A percentile compares a stretch with the other conserved stretches of the same genome.
Evolutionary conservation across 2,329 filamentous ascomycete species (phyloP).

Genomic region (Monosporascus sp.): DNA sequence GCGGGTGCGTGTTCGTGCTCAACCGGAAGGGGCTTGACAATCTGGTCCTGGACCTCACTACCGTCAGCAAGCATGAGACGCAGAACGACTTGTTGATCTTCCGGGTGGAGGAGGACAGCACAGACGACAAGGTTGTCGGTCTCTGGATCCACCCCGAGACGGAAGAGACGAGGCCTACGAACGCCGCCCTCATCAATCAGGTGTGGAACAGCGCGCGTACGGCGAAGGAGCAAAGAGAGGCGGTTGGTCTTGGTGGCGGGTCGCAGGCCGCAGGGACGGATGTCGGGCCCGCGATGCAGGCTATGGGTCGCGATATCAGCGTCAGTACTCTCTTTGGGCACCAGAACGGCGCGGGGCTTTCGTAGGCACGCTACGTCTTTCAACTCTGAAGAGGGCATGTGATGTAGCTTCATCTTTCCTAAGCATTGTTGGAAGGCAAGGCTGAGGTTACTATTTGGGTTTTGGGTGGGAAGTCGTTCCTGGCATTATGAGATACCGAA

Average conservation of each 20-base stretch:
- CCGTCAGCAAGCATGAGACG: slow-evolving; percentile 60
- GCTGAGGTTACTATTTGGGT: background rate
- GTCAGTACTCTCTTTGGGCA: slow-evolving; percentile 41
- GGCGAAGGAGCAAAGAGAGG: slow-evolving; percentile 7
- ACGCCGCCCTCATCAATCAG: slow-evolving; percentile 20
- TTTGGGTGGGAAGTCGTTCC: background rate
- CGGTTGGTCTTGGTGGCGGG: slow-evolving; percentile 3
- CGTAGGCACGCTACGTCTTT: background rate
- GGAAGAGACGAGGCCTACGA: slow-evolving; percentile 18
- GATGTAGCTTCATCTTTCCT: background rate
- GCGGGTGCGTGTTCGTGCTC: slow-evolving; percentile 61
- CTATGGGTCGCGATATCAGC: slow-evolving; percentile 35
- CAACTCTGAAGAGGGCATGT: background rate
- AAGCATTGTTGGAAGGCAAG: too few relatives aligned
- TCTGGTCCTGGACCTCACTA: slow-evolving; percentile 60
- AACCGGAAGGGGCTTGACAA: slow-evolving; percentile 70
- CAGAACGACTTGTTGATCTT: slow-evolving; percentile 50
- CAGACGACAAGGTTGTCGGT: slow-evolving; percentile 16
- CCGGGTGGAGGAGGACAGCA: slow-evolving; percentile 29
- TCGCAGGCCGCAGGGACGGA: slow-evolving; percentile 2
- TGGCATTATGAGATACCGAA: background rate
- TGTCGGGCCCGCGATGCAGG: slow-evolving; percentile 4
- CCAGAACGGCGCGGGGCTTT: slow-evolving; percentile 17
- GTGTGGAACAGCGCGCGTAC: slow-evolving; percentile 22
- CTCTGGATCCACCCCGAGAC: slow-evolving; percentile 23